A percentile compares a stretch with the other conserved stretches of the same genome.
Conservation (phyloP, 2,329 filamentous ascomycete species). For the Aspergillus sp. region DNA sequence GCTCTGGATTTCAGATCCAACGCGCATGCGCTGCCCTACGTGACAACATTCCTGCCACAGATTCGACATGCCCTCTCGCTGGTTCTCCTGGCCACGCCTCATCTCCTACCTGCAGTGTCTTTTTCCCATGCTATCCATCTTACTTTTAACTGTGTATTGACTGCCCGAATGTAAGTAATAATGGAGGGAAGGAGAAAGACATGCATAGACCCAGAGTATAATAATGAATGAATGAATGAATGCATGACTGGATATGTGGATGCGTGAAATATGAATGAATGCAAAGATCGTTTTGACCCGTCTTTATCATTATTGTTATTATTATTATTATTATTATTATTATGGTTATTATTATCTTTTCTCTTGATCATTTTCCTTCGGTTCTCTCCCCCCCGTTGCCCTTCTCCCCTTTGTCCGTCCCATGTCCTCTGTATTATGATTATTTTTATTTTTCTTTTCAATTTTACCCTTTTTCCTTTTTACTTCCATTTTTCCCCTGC, state of each 20-base stretch:
- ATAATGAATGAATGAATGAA: background rate
- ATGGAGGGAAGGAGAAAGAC: background rate
- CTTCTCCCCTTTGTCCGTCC: background rate
- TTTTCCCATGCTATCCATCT: background rate
- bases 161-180: no score
- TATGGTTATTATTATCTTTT: background rate
- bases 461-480: constrained; percentile 4
- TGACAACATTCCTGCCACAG: constrained; percentile 27
- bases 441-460: constrained; percentile 10
- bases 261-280: background rate
- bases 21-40: constrained; percentile 25
- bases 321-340: background rate
- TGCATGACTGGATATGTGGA: background rate
- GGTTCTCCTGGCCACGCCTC: background rate
- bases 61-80: constrained; percentile 14
- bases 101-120: background rate
- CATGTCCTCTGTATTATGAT: constrained; percentile 5
- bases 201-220: background rate
- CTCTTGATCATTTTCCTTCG: background rate
- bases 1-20: constrained; percentile 21
- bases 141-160: no score
- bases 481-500: constrained; percentile 4
- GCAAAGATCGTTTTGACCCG: background rate
- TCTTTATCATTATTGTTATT: background rate
- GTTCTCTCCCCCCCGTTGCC: background rate